These are phyloP conservation scores for Phlegmacium glaucopus DNA, from an alignment of 768 basidiomycete species.

Conservation along the genomic window DNA sequence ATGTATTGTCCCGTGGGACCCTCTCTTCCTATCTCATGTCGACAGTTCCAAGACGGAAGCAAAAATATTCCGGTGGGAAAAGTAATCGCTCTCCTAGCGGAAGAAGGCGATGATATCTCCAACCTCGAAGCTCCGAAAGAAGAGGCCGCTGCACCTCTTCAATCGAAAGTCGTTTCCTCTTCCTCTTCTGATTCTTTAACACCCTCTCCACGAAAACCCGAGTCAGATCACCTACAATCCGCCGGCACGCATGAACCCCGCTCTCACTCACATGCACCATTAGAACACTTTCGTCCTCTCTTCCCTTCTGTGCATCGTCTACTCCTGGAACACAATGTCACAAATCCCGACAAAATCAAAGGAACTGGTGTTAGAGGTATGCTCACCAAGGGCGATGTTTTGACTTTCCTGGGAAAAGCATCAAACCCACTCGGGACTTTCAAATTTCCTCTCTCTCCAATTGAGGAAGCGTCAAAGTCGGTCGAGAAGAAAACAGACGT, in stretches of 20 bases:
- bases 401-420: constrained; percentile 82
- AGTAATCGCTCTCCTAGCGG: constrained; percentile 87
- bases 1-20: constrained; percentile 19
- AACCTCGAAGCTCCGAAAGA: constrained; percentile 67
- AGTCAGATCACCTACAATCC: constrained; percentile 18
- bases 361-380: constrained; percentile 91
- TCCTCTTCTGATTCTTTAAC: constrained; percentile 17
- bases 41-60: constrained; percentile 58
- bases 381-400: constrained; percentile 95
- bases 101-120: constrained; percentile 94
- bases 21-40: constrained; percentile 1
- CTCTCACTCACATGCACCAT: constrained; percentile 29
- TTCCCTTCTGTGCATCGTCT: constrained; percentile 91
- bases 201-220: constrained; percentile 23
- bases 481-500: constrained; percentile 22
- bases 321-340: constrained; percentile 60
- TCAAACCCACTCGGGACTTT: constrained; percentile 74
- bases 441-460: constrained; percentile 41
- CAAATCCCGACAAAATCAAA: constrained; percentile 64
- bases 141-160: constrained; percentile 24
- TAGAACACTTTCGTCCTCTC: constrained; percentile 63
- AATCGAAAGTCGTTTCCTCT: constrained; percentile 20
- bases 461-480: constrained; percentile 29
- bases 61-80: constrained; percentile 87
- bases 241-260: constrained; percentile 32